Evolutionary conservation across 257 asterid genomes (phyloP).

Genomic region (Solanum pennellii): DNA sequence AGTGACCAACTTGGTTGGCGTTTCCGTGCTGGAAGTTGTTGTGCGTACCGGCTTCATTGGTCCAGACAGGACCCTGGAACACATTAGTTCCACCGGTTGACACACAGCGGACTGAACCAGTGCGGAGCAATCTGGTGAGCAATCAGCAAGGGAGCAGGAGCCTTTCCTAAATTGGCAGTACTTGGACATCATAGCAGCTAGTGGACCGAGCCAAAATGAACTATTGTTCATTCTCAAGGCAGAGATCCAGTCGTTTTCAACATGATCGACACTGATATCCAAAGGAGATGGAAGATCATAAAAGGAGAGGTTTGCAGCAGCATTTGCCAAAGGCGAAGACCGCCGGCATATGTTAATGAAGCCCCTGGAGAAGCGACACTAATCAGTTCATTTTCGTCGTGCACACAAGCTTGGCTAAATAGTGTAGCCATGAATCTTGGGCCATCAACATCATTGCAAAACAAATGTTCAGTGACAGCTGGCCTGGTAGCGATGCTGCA

Average conservation of each 20-base stretch:
- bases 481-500: neutral
- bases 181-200: neutral
- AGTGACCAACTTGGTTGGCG: neutral
- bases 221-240: neutral
- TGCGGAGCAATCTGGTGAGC: neutral
- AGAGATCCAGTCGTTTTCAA: neutral
- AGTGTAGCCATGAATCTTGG: neutral
- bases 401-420: neutral
- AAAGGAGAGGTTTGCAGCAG: neutral
- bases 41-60: neutral
- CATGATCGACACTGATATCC: neutral
- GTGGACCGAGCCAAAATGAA: neutral
- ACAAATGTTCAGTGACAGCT: neutral
- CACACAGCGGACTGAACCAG: neutral
- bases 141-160: neutral
- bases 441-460: neutral
- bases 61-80: neutral
- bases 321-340: neutral
- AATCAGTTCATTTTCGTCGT: neutral
- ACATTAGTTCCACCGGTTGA: neutral
- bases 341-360: neutral
- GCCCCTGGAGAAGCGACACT: neutral
- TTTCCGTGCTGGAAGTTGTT: neutral
- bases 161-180: neutral
- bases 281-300: neutral